Evolutionary conservation across 2,329 filamentous ascomycete genomes (phyloP), one percentile per base, ranked within the genome.

Genomic region (Fusarium sp.): DNA sequence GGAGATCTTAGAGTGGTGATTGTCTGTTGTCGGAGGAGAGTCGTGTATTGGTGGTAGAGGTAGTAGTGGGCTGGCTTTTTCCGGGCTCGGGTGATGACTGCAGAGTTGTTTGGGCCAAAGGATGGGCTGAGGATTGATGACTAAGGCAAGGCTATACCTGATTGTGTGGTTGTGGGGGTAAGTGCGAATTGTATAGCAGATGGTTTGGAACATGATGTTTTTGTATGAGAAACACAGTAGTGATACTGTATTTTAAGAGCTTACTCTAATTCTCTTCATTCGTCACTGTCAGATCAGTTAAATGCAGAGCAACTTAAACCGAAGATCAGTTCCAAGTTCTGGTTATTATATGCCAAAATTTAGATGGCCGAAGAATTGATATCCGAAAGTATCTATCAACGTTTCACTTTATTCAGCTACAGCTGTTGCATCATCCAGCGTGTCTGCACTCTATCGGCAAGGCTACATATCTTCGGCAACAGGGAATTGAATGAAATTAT

Each of bases 91-190:
- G 70, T 72, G 76, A 74, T 75, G 71, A 62, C 73, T 71, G 72
- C 72, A 76, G 70, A 74, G 72, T 72, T 76, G 72, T 72, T 73
- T 72, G 67, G 72, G 65, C 62, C 59, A 67, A 59, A 72, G 70
- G 71, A 75, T 79, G 75, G 69, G 65, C 71, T 72, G 72, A 74
- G 72, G 31, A 61, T 67, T 57, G 72, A 72, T 79, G 77, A 79
- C 77, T 79, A 77, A 79, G 76, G 72, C 1, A 26, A 40, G 45
- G 59, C 67, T 73, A 75, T 65, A 62, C 74, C 72, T 59, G 57
- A 73, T 76, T 64, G 57, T 42, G 65, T 34, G 60, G 61, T 50
- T 46, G 69, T 70, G 67, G 67, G 41, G 44, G 16, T n/a, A 7
- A 66, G 77, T 79, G 71, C 67, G 76, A 73, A 74, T 77, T 77